Evolutionary conservation across 1,284 basidiomycete species (phyloP).

Genomic region (Apiotrichum veenhuisii): DNA sequence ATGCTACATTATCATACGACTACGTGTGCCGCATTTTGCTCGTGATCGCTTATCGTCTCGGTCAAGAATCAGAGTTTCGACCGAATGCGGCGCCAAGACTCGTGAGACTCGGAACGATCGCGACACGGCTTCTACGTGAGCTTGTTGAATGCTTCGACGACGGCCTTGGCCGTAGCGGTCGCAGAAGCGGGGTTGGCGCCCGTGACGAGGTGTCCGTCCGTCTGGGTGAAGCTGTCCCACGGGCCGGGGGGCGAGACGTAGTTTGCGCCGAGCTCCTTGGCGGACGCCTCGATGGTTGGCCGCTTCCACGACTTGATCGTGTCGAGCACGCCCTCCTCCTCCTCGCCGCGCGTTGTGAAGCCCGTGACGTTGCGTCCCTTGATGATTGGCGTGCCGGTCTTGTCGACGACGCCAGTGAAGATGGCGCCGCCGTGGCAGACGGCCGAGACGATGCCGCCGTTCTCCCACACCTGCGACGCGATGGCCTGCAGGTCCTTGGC

Average conservation of each 20-base stretch:
- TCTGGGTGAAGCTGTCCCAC: conserved; percentile 18
- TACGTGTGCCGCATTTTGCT: no score
- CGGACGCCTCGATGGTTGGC: conserved; percentile 15
- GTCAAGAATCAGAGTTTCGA: background rate
- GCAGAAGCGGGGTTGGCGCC: conserved; percentile 21
- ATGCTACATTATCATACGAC: no score
- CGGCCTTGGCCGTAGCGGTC: conserved; percentile 15
- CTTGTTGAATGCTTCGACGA: conserved; percentile 12
- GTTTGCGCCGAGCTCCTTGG: conserved; percentile 13
- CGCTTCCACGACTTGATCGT: conserved; percentile 20
- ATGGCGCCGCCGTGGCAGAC: conserved; percentile 22
- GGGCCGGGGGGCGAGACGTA: conserved; percentile 13
- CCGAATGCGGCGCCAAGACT: no score
- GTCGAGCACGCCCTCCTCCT: conserved; percentile 17
- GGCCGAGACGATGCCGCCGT: conserved; percentile 20
- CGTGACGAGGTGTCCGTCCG: conserved; percentile 20
- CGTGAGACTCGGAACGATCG: no score
- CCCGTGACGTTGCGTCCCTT: conserved; percentile 19
- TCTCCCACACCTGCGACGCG: conserved; percentile 12
- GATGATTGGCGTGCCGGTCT: conserved; percentile 9
- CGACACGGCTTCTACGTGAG: no score
- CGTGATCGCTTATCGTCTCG: no score
- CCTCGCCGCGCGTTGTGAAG: conserved; percentile 22
- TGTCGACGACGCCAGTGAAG: conserved; percentile 6
- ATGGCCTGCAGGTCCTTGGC: conserved; percentile 16